These are phyloP conservation scores for Nicotiana sylvestris DNA, from an alignment of 257 asterid species.

Conservation along the genomic window DNA sequence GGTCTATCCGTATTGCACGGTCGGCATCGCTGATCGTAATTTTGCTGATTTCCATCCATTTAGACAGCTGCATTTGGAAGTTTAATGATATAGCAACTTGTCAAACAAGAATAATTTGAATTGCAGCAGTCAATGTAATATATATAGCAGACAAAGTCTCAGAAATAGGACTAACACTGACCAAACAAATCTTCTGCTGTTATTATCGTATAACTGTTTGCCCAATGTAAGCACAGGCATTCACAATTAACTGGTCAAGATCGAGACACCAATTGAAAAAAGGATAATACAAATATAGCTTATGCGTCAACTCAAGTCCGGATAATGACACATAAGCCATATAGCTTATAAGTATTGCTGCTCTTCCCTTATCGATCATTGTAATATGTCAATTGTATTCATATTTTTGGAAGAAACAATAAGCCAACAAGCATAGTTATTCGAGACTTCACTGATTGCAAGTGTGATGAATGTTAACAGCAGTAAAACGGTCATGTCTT, in stretches of 20 bases:
- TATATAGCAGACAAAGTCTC: not conserved
- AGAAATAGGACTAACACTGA: not conserved
- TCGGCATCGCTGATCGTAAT: slow-evolving; percentile 34
- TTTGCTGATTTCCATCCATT: slow-evolving; percentile 57
- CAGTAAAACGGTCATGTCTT: not conserved
- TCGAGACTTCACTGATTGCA: not conserved
- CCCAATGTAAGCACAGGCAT: not conserved
- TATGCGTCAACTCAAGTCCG: not conserved
- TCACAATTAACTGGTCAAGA: not conserved
- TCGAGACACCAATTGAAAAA: not conserved
- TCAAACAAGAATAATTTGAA: slow-evolving; percentile 1
- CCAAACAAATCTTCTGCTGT: not conserved
- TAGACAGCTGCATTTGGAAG: slow-evolving; percentile 41
- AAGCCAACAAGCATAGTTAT: not conserved
- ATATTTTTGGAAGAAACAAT: not conserved
- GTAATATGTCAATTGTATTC: not conserved
- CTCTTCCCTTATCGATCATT: not conserved
- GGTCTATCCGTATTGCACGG: slow-evolving; percentile 57
- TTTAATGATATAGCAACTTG: not conserved
- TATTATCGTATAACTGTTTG: not conserved
- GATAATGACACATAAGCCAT: not conserved
- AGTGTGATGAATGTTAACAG: not conserved
- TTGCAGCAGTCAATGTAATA: not conserved
- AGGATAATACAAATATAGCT: not conserved
- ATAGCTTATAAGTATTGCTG: not conserved